These are phyloP conservation scores for Carex arenaria DNA, from an alignment of 202 grass and related monocot species.

Conservation along the genomic window DNA sequence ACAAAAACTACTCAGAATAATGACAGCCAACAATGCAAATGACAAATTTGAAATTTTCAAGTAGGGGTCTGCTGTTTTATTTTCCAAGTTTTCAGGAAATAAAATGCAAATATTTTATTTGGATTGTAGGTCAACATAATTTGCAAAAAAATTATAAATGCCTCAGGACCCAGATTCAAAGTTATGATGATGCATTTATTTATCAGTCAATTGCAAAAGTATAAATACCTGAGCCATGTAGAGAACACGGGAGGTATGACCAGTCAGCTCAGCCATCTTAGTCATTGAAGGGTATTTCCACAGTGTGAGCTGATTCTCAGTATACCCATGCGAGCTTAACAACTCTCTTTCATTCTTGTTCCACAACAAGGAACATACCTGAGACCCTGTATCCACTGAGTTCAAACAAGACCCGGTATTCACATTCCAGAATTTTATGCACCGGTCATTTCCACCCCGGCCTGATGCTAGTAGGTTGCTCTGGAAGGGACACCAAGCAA, in stretches of 20 bases:
- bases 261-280: conserved; percentile 84
- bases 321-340: conserved; percentile 75
- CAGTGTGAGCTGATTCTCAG: conserved; percentile 71
- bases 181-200: neutral
- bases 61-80: too few species aligned
- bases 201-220: conserved; percentile 6
- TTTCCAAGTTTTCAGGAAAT: too few species aligned
- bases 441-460: conserved; percentile 48
- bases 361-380: conserved; percentile 82
- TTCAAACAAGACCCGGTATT: conserved; percentile 74
- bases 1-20: conserved; percentile 16
- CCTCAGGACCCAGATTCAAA: neutral
- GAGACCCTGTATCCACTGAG: conserved; percentile 75
- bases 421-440: conserved; percentile 98
- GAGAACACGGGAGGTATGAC: conserved; percentile 85
- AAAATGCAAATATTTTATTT: too few species aligned
- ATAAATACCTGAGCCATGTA: conserved; percentile 80
- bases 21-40: neutral
- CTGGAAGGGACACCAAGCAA: conserved; percentile 92
- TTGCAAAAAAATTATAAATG: too few species aligned
- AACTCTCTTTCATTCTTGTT: conserved; percentile 88
- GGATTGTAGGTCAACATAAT: too few species aligned
- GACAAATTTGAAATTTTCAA: too few species aligned
- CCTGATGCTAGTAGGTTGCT: conserved; percentile 74
- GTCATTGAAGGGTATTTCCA: conserved; percentile 97